Evolutionary conservation across 352 stramenopile species (phyloP).

Genomic region (Pythium utonaiense): DNA sequence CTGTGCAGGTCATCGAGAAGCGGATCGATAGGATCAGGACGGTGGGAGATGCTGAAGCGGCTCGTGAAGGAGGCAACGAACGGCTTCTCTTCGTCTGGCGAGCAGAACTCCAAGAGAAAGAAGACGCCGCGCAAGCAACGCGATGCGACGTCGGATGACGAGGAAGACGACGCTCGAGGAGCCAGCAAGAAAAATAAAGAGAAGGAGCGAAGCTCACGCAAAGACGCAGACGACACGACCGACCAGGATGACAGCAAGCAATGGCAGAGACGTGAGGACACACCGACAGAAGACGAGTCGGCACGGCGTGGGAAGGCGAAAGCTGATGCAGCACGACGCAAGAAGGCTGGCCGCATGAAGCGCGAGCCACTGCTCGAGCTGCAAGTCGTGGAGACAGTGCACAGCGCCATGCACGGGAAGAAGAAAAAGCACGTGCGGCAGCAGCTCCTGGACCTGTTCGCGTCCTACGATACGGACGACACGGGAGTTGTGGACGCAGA

Average conservation of each 20-base stretch:
- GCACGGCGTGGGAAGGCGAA: slow-evolving; percentile 14
- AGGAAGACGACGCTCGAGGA: slow-evolving; percentile 7
- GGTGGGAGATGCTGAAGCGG: too few species aligned
- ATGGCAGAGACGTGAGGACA: not conserved
- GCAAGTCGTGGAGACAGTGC: slow-evolving; percentile 40
- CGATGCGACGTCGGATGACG: not conserved
- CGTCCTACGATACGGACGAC: slow-evolving; percentile 43
- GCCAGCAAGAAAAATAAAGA: not conserved
- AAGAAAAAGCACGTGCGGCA: slow-evolving; percentile 35
- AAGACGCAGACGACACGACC: not conserved
- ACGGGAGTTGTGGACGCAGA: slow-evolving; percentile 30
- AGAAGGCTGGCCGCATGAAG: slow-evolving; percentile 38
- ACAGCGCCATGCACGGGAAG: slow-evolving; percentile 47
- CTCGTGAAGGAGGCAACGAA: too few species aligned
- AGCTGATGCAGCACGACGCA: slow-evolving; percentile 16
- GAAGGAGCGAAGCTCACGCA: not conserved
- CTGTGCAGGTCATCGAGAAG: too few species aligned
- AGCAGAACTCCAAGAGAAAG: slow-evolving; percentile 17
- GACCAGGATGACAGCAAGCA: not conserved
- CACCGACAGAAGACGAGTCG: slow-evolving; percentile 14
- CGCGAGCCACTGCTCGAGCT: slow-evolving; percentile 47
- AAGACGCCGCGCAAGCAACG: slow-evolving; percentile 5
- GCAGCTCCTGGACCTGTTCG: slow-evolving; percentile 46
- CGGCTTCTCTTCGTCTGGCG: not conserved
- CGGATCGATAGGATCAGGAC: too few species aligned